phyloP scores from a whole-genome alignment of 2,329 filamentous ascomycete genomes.

The Epichloe gansuensis region DNA sequence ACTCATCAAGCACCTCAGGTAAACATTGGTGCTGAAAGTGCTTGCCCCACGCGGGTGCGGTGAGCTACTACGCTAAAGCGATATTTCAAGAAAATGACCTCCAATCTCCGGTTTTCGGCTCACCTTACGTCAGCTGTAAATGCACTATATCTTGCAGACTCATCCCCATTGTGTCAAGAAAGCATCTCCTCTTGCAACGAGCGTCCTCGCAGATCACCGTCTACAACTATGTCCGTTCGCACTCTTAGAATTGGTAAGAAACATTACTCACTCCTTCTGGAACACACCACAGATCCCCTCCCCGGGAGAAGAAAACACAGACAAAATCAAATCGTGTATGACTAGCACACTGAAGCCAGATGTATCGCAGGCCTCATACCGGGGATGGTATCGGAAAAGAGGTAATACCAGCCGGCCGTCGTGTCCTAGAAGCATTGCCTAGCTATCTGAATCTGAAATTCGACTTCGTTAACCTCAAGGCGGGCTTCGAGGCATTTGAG shows the following conservation, averaged over 20 bases:
- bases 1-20: too few species aligned
- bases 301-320: not conserved
- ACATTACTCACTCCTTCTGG: too few species aligned
- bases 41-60: not conserved
- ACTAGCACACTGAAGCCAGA: not conserved
- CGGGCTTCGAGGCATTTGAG: conserved; percentile 90
- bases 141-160: not conserved
- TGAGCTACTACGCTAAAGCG: not conserved
- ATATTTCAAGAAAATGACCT: not conserved
- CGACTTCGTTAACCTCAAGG: conserved; percentile 84
- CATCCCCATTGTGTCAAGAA: not conserved
- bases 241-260: conserved; percentile 29
- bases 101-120: conserved; percentile 16
- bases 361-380: conserved; percentile 77
- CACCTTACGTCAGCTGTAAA: not conserved
- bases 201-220: not conserved
- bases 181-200: not conserved
- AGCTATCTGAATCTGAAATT: conserved; percentile 86
- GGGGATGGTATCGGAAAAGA: conserved; percentile 95
- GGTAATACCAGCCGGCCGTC: conserved; percentile 89
- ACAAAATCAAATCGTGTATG: not conserved
- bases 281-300: not conserved
- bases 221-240: conserved; percentile 26
- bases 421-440: conserved; percentile 84
- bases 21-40: not conserved